Conservation (phyloP, 768 basidiomycete genomes). For the Kwoniella dendrophila region DNA sequence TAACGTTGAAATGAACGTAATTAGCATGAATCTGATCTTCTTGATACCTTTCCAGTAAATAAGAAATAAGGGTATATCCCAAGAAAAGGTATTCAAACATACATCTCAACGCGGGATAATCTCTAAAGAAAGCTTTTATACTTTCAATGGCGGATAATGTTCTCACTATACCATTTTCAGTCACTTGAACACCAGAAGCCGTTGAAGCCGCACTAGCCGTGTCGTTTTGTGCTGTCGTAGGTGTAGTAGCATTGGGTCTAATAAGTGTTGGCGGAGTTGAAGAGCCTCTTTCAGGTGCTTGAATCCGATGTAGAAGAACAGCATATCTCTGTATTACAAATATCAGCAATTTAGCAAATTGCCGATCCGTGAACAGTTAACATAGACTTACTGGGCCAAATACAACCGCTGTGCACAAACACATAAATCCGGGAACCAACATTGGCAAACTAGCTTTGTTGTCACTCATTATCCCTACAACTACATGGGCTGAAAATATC, state of each 20-base stretch:
- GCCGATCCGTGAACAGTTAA: background rate
- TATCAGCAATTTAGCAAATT: conserved; percentile 5
- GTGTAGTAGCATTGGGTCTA: background rate
- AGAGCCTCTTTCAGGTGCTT: conserved; percentile 60
- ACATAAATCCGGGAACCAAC: conserved; percentile 79
- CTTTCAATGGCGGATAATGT: conserved; percentile 15
- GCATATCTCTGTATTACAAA: conserved; percentile 73
- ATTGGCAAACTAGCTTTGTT: conserved; percentile 78
- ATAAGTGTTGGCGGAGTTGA: conserved; percentile 23
- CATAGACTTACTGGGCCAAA: conserved; percentile 71
- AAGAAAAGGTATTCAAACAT: no score
- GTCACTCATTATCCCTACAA: conserved; percentile 81
- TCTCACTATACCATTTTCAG: conserved; percentile 6
- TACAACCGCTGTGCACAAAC: conserved; percentile 71
- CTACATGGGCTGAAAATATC: conserved; percentile 84
- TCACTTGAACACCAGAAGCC: background rate
- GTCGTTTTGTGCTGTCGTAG: background rate
- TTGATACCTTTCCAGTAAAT: no score
- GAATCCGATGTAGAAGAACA: conserved; percentile 76
- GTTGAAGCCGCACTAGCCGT: background rate
- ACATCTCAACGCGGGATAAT: conserved; percentile 25
- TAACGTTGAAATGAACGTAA: background rate
- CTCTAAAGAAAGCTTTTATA: conserved; percentile 20
- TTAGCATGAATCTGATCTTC: no score
- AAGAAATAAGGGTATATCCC: no score